A percentile compares a stretch with the other conserved stretches of the same genome.
Evolutionary conservation across 805 yeast genomes (phyloP).

Genomic region (Limtongia smithiae): DNA sequence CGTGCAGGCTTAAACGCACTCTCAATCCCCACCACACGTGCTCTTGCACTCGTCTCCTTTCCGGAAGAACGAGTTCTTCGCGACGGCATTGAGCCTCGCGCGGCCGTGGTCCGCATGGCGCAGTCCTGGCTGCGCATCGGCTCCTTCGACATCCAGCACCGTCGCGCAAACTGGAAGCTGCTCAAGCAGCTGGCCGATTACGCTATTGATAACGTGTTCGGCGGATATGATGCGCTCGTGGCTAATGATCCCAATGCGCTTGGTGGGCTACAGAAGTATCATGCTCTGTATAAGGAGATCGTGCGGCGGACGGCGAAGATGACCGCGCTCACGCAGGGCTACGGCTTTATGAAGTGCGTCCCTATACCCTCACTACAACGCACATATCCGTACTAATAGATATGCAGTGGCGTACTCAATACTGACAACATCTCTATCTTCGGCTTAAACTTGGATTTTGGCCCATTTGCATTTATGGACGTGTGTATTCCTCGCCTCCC

Average conservation of each 20-base stretch:
- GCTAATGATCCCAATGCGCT: conserved; percentile 32
- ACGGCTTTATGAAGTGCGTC: conserved; percentile 70
- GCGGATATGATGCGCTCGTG: conserved; percentile 38
- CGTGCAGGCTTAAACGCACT: conserved; percentile 52
- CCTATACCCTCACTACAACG: too few relatives aligned
- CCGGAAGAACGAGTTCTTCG: conserved; percentile 79
- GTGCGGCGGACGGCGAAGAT: conserved; percentile 38
- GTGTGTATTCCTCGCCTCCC: too few relatives aligned
- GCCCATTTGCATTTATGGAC: conserved; percentile 67
- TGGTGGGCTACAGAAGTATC: conserved; percentile 51
- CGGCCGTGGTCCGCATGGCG: conserved; percentile 78
- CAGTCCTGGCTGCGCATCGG: conserved; percentile 86
- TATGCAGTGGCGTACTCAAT: conserved; percentile 71
- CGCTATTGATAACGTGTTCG: conserved; percentile 61
- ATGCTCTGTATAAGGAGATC: conserved; percentile 65
- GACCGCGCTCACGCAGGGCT: conserved; percentile 42
- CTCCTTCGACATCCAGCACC: conserved; percentile 75
- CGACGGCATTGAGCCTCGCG: conserved; percentile 66
- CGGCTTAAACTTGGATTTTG: conserved; percentile 88
- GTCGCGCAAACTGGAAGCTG: conserved; percentile 65
- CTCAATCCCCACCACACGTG: conserved; percentile 84
- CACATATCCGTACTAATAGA: too few relatives aligned
- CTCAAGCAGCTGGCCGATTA: conserved; percentile 64
- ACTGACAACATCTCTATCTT: conserved; percentile 90
- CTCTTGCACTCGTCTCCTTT: conserved; percentile 64